Evolutionary conservation across 306 rosid genomes (phyloP), one percentile per base, ranked within the genome.

Genomic region (Abrus precatorius): DNA sequence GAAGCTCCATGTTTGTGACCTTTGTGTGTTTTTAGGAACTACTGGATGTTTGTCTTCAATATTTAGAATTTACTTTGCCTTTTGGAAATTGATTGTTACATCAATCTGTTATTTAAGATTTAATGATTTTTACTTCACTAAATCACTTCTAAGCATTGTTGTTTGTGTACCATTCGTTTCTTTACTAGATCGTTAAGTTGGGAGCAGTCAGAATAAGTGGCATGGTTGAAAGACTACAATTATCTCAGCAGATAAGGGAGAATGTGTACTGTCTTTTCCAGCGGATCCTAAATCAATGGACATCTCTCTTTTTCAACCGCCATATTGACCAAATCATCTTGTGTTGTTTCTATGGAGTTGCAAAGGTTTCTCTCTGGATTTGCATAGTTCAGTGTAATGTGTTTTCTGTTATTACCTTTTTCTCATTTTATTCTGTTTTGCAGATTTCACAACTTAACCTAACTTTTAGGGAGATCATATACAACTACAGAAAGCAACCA

Each of bases 201-300:
- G 99, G 97, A 41, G 99, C 99, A 41, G 99, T 96, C 82, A 90
- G 99, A 93, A 89, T 96, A 76, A 93, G 83, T 71, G 97, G 98
- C 77, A 96, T 96, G 97, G 97, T 96, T 72, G 99, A 96, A 90
- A 96, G 97, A 85, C 84, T 96, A 75, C 98, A 90, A 79, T 84
- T 90, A 56, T 92, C 98, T 68, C 98, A 88, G 81, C 92, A 93
- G 88, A 90, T 93, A 64, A 86, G 98, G 82, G 99, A 96, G 88
- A 89, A 85, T 73, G 97, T 96, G 36, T 96, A 93, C 89, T 76
- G 92, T 76, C 97, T 96, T 87, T 96, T 92, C 85, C 98, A 96
- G 84, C 91, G 91, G 82, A 90, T 96, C 54, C 89, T 96, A 40
- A 84, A 86, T 79, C 98, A 92, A 80, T 38, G 89, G 85, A 91